Evolutionary conservation across 225 moss, liverwort and hornwort species (phyloP), one percentile per base, ranked within the genome.

Genomic region (Neckera pumila): DNA sequence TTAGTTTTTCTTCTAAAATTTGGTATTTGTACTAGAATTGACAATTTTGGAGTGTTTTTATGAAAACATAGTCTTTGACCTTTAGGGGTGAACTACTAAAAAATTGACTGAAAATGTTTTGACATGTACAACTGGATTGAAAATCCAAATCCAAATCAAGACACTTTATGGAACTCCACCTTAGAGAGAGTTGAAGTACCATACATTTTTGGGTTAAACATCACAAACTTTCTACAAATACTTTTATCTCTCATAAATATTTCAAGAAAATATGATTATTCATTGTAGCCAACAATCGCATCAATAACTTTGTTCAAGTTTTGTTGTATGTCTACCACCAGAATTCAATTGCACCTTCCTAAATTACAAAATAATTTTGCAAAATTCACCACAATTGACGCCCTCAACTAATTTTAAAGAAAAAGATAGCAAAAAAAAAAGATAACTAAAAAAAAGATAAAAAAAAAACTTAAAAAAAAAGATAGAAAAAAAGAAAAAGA

Each of bases 41-140:
- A n/a, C n/a, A n/a, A n/a, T n/a, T n/a, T n/a, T n/a, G n/a, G n/a
- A n/a, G n/a, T n/a, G n/a, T n/a, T n/a, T n/a, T n/a, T n/a, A n/a
- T n/a, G n/a, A n/a, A n/a, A n/a, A n/a, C n/a, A n/a, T n/a, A n/a
- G n/a, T n/a, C n/a, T n/a, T n/a, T n/a, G n/a, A n/a, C n/a, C n/a
- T n/a, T n/a, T n/a, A n/a, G n/a, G n/a, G n/a, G n/a, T n/a, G n/a
- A n/a, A n/a, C n/a, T n/a, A n/a, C n/a, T n/a, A n/a, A n/a, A 51
- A 31, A 21, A 51, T 49, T 51, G 51, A 21, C 0, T 51, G 1
- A 49, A 75, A 49, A 19, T 75, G 2, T 75, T 73, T 42, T 42
- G 11, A 73, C 2, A 30, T 1, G 3, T 33, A 33, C 2, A 75
- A 33, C 1, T 2, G 0, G 2, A 75, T 75, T 33, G 4, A 74